Evolutionary conservation across 768 basidiomycete species (phyloP).

Genomic region (Xerocomellus intermedius): DNA sequence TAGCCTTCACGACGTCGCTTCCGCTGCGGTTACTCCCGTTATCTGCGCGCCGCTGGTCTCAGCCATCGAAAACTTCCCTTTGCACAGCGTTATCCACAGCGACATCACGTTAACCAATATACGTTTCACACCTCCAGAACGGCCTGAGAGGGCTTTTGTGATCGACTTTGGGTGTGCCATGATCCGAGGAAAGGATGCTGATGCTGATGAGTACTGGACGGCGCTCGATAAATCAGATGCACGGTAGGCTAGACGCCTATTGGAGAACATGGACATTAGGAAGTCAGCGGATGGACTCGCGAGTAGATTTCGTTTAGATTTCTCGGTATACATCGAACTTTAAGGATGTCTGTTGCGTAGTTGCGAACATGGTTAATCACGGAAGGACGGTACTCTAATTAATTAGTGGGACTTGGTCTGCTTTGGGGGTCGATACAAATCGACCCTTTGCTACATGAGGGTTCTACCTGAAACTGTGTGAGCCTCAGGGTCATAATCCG

Average conservation of each 20-base stretch:
- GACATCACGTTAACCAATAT: conserved; percentile 1
- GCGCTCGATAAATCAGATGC: not conserved
- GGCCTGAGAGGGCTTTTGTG: not conserved
- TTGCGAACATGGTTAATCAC: no score
- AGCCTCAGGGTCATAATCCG: no score
- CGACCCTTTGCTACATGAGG: no score
- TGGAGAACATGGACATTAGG: not conserved
- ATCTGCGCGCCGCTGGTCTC: not conserved
- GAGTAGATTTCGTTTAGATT: not conserved
- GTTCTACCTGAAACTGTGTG: no score
- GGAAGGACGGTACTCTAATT: no score
- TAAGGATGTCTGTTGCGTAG: no score
- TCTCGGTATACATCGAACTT: no score
- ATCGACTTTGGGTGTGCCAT: not conserved
- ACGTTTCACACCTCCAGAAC: not conserved
- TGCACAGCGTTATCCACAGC: not conserved
- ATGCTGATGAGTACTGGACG: no score
- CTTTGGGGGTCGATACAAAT: no score
- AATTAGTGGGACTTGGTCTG: no score
- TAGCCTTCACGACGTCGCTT: not conserved
- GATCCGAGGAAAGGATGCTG: not conserved
- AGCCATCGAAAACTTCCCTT: not conserved
- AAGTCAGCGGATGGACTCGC: not conserved
- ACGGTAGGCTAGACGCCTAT: not conserved
- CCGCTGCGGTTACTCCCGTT: not conserved